Evolutionary conservation across 164 flowering plant species (phyloP).

Genomic region (Warburgia ugandensis): DNA sequence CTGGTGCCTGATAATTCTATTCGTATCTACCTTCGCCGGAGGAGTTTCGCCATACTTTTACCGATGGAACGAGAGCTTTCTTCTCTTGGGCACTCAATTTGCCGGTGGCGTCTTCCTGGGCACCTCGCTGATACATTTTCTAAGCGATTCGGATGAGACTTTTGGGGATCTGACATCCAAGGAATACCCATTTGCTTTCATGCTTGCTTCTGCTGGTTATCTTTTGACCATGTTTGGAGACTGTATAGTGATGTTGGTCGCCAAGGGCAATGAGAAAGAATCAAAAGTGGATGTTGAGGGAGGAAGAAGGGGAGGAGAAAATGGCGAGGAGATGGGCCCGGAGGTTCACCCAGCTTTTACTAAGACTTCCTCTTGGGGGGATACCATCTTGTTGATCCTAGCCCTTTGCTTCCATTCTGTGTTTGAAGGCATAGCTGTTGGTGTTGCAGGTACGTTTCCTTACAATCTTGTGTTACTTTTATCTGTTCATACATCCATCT

Average conservation of each 20-base stretch:
- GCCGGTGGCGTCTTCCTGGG: conserved; percentile 83
- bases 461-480: too few relatives aligned
- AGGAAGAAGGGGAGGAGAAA: conserved; percentile 3
- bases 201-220: conserved; percentile 69
- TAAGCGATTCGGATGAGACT: conserved; percentile 54
- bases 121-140: conserved; percentile 76
- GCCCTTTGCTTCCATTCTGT: conserved; percentile 81
- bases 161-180: conserved; percentile 42
- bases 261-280: conserved; percentile 11
- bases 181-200: conserved; percentile 63
- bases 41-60: conserved; percentile 77
- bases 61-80: conserved; percentile 73
- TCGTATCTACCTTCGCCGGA: conserved; percentile 57
- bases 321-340: neutral
- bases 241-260: conserved; percentile 26
- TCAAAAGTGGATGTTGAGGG: conserved; percentile 31
- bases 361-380: conserved; percentile 48
- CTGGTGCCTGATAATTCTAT: conserved; percentile 59
- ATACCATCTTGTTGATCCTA: conserved; percentile 57
- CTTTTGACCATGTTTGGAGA: conserved; percentile 77
- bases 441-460: conserved; percentile 66
- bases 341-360: conserved; percentile 26
- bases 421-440: conserved; percentile 84
- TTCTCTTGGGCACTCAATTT: conserved; percentile 73
- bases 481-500: too few relatives aligned